Evolutionary conservation across 2,329 filamentous ascomycete genomes (phyloP).

Genomic region (Alternaria novae-zelandiae): DNA sequence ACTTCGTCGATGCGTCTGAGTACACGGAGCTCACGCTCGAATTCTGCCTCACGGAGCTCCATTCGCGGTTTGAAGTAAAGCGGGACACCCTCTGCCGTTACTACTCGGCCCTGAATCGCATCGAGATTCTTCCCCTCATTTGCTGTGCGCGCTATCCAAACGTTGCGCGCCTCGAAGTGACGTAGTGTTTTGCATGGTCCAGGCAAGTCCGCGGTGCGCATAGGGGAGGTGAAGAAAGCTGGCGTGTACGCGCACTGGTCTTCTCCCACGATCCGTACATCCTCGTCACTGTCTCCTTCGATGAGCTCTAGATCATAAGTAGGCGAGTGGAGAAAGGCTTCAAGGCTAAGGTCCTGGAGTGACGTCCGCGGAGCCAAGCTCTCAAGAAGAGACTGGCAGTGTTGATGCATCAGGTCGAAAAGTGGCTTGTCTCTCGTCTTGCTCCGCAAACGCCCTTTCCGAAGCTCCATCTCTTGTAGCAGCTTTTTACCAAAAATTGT

Average conservation of each 20-base stretch:
- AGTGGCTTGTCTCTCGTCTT: not conserved
- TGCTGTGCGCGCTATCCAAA: not conserved
- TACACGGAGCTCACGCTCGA: slow-evolving; percentile 6
- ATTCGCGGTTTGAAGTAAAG: slow-evolving; percentile 15
- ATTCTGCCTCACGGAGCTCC: slow-evolving; percentile 5
- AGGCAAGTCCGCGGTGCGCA: not conserved
- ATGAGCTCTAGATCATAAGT: slow-evolving; percentile 7
- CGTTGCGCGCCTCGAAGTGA: not conserved
- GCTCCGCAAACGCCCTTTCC: not conserved
- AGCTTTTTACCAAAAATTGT: not conserved
- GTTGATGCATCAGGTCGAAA: slow-evolving; percentile 3
- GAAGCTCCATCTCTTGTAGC: not conserved
- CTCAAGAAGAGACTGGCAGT: not conserved
- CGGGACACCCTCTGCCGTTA: not conserved
- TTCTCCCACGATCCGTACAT: not conserved
- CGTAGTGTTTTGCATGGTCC: not conserved
- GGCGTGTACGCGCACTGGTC: slow-evolving; percentile 2
- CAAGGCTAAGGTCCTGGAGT: slow-evolving; percentile 4
- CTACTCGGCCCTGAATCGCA: slow-evolving; percentile 1
- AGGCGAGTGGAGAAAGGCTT: slow-evolving; percentile 5
- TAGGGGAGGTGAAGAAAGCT: not conserved
- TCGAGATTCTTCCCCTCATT: not conserved
- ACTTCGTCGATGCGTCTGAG: not conserved
- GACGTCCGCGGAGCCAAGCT: not conserved
- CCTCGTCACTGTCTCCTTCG: not conserved